Conservation (phyloP, 352 stramenopile species). For the Phytophthora idaei region DNA sequence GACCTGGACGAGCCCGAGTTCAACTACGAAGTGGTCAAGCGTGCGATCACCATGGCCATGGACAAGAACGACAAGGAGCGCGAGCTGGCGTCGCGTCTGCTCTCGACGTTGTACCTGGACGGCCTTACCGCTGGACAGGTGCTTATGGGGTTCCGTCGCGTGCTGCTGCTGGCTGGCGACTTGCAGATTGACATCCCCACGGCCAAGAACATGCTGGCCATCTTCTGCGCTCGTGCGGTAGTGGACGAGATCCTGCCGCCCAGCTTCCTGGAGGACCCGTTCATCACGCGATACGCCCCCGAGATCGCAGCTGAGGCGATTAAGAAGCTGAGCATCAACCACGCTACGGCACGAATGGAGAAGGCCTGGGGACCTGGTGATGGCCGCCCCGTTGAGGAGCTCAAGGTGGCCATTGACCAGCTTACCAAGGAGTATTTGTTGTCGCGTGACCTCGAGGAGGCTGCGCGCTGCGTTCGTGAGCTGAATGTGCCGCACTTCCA, state of each 20-base stretch:
- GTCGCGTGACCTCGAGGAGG: constrained; percentile 95
- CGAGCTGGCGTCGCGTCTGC: constrained; percentile 76
- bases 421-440: constrained; percentile 97
- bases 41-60: constrained; percentile 94
- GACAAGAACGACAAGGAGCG: constrained; percentile 73
- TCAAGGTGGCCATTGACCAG: constrained; percentile 95
- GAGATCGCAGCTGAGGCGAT: constrained; percentile 96
- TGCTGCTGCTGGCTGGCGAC: constrained; percentile 96
- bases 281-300: constrained; percentile 93
- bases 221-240: constrained; percentile 97
- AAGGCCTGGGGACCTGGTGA: constrained; percentile 97
- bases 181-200: constrained; percentile 96
- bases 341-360: constrained; percentile 95
- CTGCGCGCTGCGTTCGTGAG: constrained; percentile 91
- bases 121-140: constrained; percentile 79
- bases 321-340: constrained; percentile 96
- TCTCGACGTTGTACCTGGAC: constrained; percentile 94
- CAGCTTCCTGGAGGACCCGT: constrained; percentile 96
- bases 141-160: constrained; percentile 94
- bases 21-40: constrained; percentile 95
- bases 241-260: constrained; percentile 99
- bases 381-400: constrained; percentile 89
- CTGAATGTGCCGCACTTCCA: constrained; percentile 96
- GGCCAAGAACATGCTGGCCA: constrained; percentile 93
- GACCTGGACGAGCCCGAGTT: constrained; percentile 77